Evolutionary conservation across 305 asterid genomes (phyloP), one percentile per base, ranked within the genome.

Genomic region (Andrographis paniculata): DNA sequence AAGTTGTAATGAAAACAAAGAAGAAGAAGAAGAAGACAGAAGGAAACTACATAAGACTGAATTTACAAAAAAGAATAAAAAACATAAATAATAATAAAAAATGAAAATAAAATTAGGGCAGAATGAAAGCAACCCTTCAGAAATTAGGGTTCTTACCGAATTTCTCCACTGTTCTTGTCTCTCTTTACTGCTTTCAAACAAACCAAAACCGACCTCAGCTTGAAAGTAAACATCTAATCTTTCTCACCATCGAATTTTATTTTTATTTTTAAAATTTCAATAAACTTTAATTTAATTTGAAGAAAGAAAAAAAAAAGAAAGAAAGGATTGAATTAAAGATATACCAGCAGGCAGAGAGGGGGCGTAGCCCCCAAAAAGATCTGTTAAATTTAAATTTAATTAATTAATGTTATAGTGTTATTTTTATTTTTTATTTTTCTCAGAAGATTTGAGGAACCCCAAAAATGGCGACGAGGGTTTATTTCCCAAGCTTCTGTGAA

Each of bases 391-490:
- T 2, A 39, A 33, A 23, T 38, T 51, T 14, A 14, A 19, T 14
- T 6, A 50, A 48, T 56, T 36, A 28, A 37, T 11, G 3, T 1
- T 20, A 55, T 36, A 55, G 53, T 35, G 27, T 5, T 5, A 27
- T 5, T 6, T 5, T 27, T 10, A 1, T 9, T 7, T 2, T 6
- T 33, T 33, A 9, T 6, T 7, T 46, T 50, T 14, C 20, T 38
- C 48, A 3, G 41, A 21, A 43, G 21, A 16, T 3, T 28, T 42
- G 47, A 61, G 17, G 8, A 24, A 24, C 42, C 38, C 56, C 36
- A 23, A 12, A 54, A 61, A 62, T 20, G 59, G 52, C n/a, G 64
- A 35, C 16, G 61, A 28, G 38, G 11, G 50, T 13, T 28, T 60
- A 17, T 42, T 36, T 38, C 21, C 48, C 13, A 27, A 35, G 39